These are phyloP conservation scores for Populus tremula DNA, from an alignment of 345 rosid genomes.

Conservation along the genomic window DNA sequence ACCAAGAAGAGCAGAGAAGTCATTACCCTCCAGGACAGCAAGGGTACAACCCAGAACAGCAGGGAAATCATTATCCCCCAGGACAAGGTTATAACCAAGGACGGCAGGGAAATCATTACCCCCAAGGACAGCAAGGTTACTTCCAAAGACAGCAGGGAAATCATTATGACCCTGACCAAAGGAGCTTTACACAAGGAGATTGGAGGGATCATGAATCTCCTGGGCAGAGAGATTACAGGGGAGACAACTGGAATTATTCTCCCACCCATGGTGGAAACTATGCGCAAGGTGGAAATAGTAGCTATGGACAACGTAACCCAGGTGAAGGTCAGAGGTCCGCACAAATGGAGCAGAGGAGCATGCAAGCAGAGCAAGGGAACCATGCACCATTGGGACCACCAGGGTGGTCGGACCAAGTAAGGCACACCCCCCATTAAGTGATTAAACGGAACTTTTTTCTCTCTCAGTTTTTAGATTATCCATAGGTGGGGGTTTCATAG, in stretches of 20 bases:
- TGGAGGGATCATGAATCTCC: constrained; percentile 17
- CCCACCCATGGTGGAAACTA: constrained; percentile 31
- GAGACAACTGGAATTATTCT: constrained; percentile 33
- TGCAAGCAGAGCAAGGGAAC: constrained; percentile 44
- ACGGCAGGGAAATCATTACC: constrained; percentile 30
- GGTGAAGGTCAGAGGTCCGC: constrained; percentile 33
- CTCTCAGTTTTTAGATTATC: not conserved
- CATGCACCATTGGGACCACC: constrained; percentile 39
- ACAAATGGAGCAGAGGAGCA: constrained; percentile 40
- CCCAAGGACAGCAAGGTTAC: too few relatives aligned
- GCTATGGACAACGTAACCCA: constrained; percentile 25
- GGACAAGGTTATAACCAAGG: constrained; percentile 18
- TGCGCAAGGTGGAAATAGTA: constrained; percentile 33
- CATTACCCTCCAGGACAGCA: constrained; percentile 32
- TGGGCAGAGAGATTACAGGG: constrained; percentile 22
- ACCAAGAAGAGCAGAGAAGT: constrained; percentile 32
- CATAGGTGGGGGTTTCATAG: not conserved
- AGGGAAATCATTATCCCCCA: constrained; percentile 37
- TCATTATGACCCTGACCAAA: constrained; percentile 34
- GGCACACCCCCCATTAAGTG: constrained; percentile 1
- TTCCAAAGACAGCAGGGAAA: constrained; percentile 27
- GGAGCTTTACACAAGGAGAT: constrained; percentile 41
- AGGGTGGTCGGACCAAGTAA: constrained; percentile 39
- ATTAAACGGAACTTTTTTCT: not conserved
- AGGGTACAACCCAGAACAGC: constrained; percentile 21